Conservation (phyloP, 129 eudicot species). For the Gnaphalium uliginosum region DNA sequence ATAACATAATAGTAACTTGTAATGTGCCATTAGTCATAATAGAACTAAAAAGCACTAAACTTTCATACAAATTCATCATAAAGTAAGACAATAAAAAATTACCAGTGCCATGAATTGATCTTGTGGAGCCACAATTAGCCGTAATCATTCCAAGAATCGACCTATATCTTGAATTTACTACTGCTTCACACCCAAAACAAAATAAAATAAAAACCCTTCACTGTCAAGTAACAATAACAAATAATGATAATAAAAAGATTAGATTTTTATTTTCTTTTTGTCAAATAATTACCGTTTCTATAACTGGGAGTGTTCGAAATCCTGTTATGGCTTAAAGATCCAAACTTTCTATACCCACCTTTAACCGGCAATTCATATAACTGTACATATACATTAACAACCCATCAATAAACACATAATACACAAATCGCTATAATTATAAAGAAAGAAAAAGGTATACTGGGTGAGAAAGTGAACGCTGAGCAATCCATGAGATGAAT, state of each 20-base stretch:
- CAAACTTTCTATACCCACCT: constrained; percentile 31
- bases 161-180: constrained; percentile 31
- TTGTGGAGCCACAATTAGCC: constrained; percentile 22
- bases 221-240: background rate
- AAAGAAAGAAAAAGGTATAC: constrained; percentile 18
- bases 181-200: constrained; percentile 12
- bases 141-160: constrained; percentile 16
- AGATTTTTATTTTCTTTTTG: background rate
- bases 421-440: background rate
- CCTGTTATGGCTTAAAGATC: constrained; percentile 30
- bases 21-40: background rate
- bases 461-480: constrained; percentile 44
- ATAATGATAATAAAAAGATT: background rate
- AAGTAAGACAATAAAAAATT: constrained; percentile 1
- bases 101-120: constrained; percentile 56
- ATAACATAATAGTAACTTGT: background rate
- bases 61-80: background rate
- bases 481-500: constrained; percentile 41
- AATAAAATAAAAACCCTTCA: background rate
- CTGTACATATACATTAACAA: constrained; percentile 16
- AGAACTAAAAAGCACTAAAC: background rate
- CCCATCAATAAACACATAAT: background rate
- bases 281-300: constrained; percentile 36
- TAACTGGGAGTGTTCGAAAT: constrained; percentile 23
- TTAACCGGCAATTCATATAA: constrained; percentile 24